Evolutionary conservation across 2,329 filamentous ascomycete genomes (phyloP), one percentile per base, ranked within the genome.

Genomic region (Exophiala viscosa): DNA sequence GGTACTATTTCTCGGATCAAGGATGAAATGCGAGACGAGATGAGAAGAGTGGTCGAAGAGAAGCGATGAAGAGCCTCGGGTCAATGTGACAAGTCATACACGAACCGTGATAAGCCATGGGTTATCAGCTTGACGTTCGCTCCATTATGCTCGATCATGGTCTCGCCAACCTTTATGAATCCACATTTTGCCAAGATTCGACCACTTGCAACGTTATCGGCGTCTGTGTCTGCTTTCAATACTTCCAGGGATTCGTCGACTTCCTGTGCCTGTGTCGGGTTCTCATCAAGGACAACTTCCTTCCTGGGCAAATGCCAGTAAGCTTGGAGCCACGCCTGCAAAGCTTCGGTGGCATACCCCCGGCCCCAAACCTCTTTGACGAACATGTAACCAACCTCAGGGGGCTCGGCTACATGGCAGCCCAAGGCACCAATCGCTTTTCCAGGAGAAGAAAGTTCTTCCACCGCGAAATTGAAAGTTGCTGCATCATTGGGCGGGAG

Each of bases 341-440:
- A 54, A 40, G 82, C 78, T 67, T 85, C 82, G 1, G 77, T 82
- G 32, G 75, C 80, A 59, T 80, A 76, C 3, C 81, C 82, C 35
- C 70, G 72, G 5, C 79, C 77, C 82, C 82, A 85, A 48, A 67
- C 62, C 59, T 78, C 75, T 50, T 69, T 72, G 43, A 72, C 67
- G 46, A 85, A 66, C 69, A 82, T 74, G 64, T 85, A 85, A 17
- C 82, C 82, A 20, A 83, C 49, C 61, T 78, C 79, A 1, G 81
- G 80, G 63, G 67, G 60, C 54, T 70, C 67, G 34, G 62, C 44
- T 51, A 57, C 60, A 57, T 75, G 70, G 51, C 69, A 70, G 23
- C 80, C 76, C 32, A 79, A 75, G 13, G 73, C 62, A 35, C 82
- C 76, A 48, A 84, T 59, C 18, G 50, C 50, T 9, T 42, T 39